A percentile compares a stretch with the other conserved stretches of the same genome.
Evolutionary conservation across 2,329 filamentous ascomycete genomes (phyloP).

Genomic region (Clarireedia hainanense): DNA sequence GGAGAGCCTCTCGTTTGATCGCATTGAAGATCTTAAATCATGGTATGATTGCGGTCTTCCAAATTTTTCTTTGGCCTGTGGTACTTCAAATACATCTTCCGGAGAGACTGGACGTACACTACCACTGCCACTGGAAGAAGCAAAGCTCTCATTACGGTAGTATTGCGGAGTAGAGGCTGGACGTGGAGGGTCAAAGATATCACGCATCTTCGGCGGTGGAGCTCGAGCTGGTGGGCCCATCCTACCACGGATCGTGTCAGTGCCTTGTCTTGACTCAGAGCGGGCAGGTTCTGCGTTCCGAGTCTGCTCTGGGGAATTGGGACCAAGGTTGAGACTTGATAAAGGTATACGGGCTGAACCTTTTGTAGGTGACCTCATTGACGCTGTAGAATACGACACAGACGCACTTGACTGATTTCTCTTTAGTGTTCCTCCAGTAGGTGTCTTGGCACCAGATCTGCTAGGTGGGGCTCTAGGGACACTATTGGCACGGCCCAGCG

Average conservation of each 20-base stretch:
- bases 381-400: slow-evolving; percentile 5
- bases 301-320: slow-evolving; percentile 72
- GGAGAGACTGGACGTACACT: slow-evolving; percentile 56
- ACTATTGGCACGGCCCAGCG: slow-evolving; percentile 25
- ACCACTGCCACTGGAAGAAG: slow-evolving; percentile 35
- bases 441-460: slow-evolving; percentile 41
- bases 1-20: slow-evolving; percentile 31
- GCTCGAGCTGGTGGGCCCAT: slow-evolving; percentile 51
- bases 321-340: slow-evolving; percentile 59
- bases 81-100: slow-evolving; percentile 82
- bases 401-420: slow-evolving; percentile 22
- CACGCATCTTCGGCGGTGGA: slow-evolving; percentile 88
- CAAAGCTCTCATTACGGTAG: slow-evolving; percentile 40
- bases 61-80: slow-evolving; percentile 31
- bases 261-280: slow-evolving; percentile 21
- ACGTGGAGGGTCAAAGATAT: slow-evolving; percentile 51
- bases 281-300: slow-evolving; percentile 17
- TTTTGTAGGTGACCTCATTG: slow-evolving; percentile 51
- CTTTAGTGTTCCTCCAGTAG: slow-evolving; percentile 33
- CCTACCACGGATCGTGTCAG: slow-evolving; percentile 32
- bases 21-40: slow-evolving; percentile 37
- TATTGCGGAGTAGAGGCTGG: slow-evolving; percentile 44
- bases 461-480: slow-evolving; percentile 20
- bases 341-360: slow-evolving; percentile 65
- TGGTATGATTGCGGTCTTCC: slow-evolving; percentile 31